Conservation (phyloP, 2,329 filamentous ascomycete genomes). For the Fusarium redolens region DNA sequence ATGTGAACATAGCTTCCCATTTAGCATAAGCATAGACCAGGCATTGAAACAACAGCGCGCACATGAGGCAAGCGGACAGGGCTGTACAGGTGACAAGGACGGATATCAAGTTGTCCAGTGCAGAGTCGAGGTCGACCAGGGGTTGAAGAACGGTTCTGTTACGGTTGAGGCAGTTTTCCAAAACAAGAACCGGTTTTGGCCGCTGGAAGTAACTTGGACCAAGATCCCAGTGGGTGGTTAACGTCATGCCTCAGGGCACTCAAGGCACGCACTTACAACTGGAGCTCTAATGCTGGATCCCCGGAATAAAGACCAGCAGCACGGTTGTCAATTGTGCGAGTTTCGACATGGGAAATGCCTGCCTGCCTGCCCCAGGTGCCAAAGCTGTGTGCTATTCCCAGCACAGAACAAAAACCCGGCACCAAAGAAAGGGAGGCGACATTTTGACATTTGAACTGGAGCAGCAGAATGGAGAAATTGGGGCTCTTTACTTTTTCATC, state of each 20-base stretch:
- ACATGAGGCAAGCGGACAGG: conserved; percentile 25
- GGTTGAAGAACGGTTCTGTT: conserved; percentile 36
- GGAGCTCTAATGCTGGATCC: conserved; percentile 21
- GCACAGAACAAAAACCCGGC: conserved; percentile 30
- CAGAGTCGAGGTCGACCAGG: conserved; percentile 17
- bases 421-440: conserved; percentile 34
- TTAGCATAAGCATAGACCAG: conserved; percentile 34
- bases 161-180: conserved; percentile 33
- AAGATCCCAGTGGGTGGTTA: conserved; percentile 22
- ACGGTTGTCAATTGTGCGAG: conserved; percentile 21
- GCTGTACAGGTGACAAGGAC: conserved; percentile 21
- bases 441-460: conserved; percentile 39
- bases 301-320: conserved; percentile 22
- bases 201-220: conserved; percentile 13
- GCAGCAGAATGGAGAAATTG: conserved; percentile 25
- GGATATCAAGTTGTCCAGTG: conserved; percentile 14
- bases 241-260: conserved; percentile 39
- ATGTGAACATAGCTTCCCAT: conserved; percentile 14
- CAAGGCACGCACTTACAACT: conserved; percentile 1
- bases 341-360: conserved; percentile 40
- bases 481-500: conserved; percentile 7
- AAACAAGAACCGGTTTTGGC: conserved; percentile 37
- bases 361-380: conserved; percentile 32
- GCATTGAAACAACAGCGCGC: conserved; percentile 32
- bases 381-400: conserved; percentile 39